These are phyloP conservation scores for Fusarium neocosmosporiellum DNA, from an alignment of 2,329 filamentous ascomycete species.

Conservation along the genomic window DNA sequence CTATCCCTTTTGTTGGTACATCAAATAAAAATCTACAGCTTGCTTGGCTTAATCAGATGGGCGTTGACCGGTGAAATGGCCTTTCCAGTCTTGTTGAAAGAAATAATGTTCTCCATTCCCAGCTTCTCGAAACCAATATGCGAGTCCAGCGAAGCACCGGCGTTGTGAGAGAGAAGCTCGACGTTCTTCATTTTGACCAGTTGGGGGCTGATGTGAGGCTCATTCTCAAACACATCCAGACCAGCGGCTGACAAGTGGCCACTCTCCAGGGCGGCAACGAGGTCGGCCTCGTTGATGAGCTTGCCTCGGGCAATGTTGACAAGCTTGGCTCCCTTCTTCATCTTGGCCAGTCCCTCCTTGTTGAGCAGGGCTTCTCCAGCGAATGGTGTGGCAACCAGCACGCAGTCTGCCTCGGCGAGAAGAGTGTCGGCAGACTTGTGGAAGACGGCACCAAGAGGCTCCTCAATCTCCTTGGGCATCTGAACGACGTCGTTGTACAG, in stretches of 20 bases:
- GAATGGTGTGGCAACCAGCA: conserved; percentile 40
- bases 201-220: conserved; percentile 59
- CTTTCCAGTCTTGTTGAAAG: conserved; percentile 36
- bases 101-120: conserved; percentile 43
- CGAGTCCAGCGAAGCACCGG: conserved; percentile 40
- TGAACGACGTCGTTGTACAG: conserved; percentile 42
- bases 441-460: conserved; percentile 27
- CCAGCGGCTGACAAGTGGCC: conserved; percentile 72
- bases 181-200: conserved; percentile 43
- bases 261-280: conserved; percentile 72
- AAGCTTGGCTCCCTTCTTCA: conserved; percentile 77
- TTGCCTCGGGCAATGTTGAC: conserved; percentile 79
- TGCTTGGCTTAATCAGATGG: conserved; percentile 42
- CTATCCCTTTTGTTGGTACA: background rate
- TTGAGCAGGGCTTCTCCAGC: conserved; percentile 43
- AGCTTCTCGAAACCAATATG: conserved; percentile 41
- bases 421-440: conserved; percentile 37
- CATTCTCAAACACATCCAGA: conserved; percentile 78
- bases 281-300: conserved; percentile 77
- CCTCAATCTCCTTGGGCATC: conserved; percentile 32
- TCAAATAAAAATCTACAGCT: conserved; percentile 18
- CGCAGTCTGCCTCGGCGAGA: conserved; percentile 41
- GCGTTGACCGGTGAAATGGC: conserved; percentile 41
- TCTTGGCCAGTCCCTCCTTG: conserved; percentile 70
- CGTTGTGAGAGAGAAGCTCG: conserved; percentile 41